Evolutionary conservation across 768 basidiomycete genomes (phyloP).

Genomic region (Scleroderma citrinum): DNA sequence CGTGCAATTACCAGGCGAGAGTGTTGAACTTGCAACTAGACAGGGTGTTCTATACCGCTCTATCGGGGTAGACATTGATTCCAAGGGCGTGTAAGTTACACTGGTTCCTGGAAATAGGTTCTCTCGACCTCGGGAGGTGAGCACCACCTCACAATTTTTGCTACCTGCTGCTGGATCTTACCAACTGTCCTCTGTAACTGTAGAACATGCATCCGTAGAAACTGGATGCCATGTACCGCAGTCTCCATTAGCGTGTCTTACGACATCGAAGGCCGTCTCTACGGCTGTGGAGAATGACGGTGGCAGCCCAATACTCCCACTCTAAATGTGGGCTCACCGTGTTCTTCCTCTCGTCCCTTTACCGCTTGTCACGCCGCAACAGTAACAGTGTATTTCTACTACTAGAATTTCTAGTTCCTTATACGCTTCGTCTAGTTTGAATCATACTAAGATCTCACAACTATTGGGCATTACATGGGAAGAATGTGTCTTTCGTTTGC

Average conservation of each 20-base stretch:
- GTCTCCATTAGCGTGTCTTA: background rate
- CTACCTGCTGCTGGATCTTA: conserved; percentile 8
- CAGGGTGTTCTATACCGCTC: conserved; percentile 42
- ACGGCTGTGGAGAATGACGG: background rate
- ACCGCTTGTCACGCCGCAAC: conserved; percentile 6
- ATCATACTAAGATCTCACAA: no score
- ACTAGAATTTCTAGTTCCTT: no score
- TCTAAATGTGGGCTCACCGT: conserved; percentile 11
- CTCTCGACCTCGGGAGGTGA: conserved; percentile 17
- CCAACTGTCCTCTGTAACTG: background rate
- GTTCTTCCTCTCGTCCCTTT: conserved; percentile 13
- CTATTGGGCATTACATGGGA: no score
- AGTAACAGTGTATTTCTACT: no score
- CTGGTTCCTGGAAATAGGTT: conserved; percentile 16
- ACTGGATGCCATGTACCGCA: background rate
- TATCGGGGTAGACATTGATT: conserved; percentile 66
- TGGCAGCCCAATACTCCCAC: background rate
- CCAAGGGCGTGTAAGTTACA: conserved; percentile 56
- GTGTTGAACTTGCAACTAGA: conserved; percentile 7
- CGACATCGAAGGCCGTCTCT: background rate
- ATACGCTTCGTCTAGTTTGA: no score
- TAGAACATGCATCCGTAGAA: conserved; percentile 1
- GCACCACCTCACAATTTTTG: conserved; percentile 15
- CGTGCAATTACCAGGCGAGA: conserved; percentile 34
- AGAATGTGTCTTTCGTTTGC: no score